Percentiles rank a stretch among this genome's conserved stretches.
These are phyloP conservation scores for Chytriomyces sp. DNA, from an alignment of 192 early-diverging fungal species.

Conservation along the genomic window DNA sequence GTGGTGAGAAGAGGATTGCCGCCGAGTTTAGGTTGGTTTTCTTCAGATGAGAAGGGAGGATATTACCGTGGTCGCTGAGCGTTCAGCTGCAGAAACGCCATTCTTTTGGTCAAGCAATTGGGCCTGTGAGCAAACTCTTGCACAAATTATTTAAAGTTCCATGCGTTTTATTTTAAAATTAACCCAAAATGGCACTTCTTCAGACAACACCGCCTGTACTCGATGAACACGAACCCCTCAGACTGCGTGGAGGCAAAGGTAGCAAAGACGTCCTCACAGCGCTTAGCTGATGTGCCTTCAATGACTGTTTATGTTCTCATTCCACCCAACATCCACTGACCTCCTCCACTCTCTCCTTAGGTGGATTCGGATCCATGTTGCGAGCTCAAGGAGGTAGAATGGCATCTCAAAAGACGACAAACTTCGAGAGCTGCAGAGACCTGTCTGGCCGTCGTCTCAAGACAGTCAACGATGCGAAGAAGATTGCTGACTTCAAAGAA, in stretches of 20 bases:
- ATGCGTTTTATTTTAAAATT: no score
- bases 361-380: constrained; percentile 95
- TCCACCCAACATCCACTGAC: constrained; percentile 36
- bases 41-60: no score
- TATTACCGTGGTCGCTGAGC: no score
- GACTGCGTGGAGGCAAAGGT: constrained; percentile 25
- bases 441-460: constrained; percentile 85
- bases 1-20: no score
- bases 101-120: constrained; percentile 2
- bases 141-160: no score
- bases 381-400: constrained; percentile 90
- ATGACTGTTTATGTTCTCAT: background rate
- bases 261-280: background rate
- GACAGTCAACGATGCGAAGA: constrained; percentile 88
- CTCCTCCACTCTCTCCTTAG: constrained; percentile 81
- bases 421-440: constrained; percentile 93
- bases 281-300: background rate
- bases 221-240: constrained; percentile 12
- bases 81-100: background rate
- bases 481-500: constrained; percentile 75
- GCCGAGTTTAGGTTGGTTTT: no score
- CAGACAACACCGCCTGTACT: background rate
- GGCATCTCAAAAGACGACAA: constrained; percentile 86
- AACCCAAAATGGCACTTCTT: background rate
- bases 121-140: no score